Conservation (phyloP, 2,329 filamentous ascomycete species). For the Paecilomyces formosus region DNA sequence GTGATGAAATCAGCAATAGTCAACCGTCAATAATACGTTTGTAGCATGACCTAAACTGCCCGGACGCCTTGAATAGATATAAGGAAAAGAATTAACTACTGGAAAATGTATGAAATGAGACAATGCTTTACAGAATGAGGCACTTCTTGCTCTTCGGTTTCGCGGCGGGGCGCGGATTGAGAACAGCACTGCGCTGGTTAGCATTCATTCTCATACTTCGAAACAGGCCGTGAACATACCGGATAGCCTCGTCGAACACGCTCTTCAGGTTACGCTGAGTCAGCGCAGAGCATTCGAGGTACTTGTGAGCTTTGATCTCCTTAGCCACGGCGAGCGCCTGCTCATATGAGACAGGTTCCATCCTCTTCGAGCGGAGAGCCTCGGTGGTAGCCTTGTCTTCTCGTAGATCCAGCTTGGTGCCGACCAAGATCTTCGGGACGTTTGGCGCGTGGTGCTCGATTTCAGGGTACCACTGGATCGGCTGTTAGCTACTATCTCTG, state of each 20-base stretch:
- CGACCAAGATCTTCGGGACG: constrained; percentile 93
- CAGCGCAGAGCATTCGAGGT: constrained; percentile 93
- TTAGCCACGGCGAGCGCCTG: constrained; percentile 82
- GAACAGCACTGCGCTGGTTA: constrained; percentile 32
- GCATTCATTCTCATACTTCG: background rate
- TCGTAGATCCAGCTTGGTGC: constrained; percentile 91
- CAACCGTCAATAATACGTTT: background rate
- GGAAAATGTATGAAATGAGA: background rate
- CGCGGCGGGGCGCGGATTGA: constrained; percentile 39
- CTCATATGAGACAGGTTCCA: constrained; percentile 95
- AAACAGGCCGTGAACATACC: constrained; percentile 51
- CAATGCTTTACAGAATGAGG: constrained; percentile 33
- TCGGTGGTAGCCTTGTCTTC: constrained; percentile 80
- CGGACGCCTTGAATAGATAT: background rate
- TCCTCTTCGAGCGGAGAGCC: constrained; percentile 79
- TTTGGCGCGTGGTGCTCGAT: constrained; percentile 94
- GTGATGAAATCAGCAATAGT: background rate
- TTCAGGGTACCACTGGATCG: constrained; percentile 80
- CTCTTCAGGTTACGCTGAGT: constrained; percentile 97
- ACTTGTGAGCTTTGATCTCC: constrained; percentile 94
- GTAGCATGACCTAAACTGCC: background rate
- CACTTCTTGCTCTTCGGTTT: constrained; percentile 42
- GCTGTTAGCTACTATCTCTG: constrained; percentile 3
- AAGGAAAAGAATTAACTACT: background rate
- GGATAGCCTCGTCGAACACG: constrained; percentile 96